Percentiles rank a stretch among this genome's conserved stretches.
Conservation (phyloP, 352 stramenopile species). For the Phytophthora pinifolia region DNA sequence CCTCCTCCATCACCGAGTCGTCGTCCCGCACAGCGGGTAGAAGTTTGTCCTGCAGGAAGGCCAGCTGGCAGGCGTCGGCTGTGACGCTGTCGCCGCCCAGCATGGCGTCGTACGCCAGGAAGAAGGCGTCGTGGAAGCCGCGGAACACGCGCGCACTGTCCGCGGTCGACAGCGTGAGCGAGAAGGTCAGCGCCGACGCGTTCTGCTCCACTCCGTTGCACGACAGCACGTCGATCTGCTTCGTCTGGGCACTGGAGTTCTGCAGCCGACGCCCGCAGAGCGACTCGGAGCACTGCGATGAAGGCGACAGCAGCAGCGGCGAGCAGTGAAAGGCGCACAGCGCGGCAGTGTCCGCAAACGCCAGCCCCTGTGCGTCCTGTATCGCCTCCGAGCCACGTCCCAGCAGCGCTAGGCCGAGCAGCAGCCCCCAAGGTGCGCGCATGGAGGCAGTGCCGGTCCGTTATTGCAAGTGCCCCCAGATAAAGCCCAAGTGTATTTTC, state of each 20-base stretch:
- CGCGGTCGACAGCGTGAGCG: slow-evolving; percentile 43
- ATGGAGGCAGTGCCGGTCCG: slow-evolving; percentile 9
- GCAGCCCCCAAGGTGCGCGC: slow-evolving; percentile 11
- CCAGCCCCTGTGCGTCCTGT: slow-evolving; percentile 43
- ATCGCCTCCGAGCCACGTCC: slow-evolving; percentile 4
- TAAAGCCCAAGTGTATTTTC: too few relatives aligned
- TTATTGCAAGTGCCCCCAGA: neutral
- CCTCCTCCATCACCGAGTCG: slow-evolving; percentile 26
- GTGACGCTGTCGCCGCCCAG: slow-evolving; percentile 54
- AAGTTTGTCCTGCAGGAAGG: slow-evolving; percentile 64
- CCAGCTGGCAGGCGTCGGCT: slow-evolving; percentile 61
- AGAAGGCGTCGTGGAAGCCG: slow-evolving; percentile 64
- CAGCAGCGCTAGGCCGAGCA: neutral
- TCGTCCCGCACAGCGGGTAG: slow-evolving; percentile 40
- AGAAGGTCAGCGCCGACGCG: slow-evolving; percentile 28
- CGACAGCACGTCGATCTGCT: slow-evolving; percentile 38
- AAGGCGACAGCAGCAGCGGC: slow-evolving; percentile 18
- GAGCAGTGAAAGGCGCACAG: slow-evolving; percentile 69
- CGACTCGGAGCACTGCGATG: slow-evolving; percentile 22
- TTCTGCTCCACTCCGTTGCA: slow-evolving; percentile 40
- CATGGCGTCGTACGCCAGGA: slow-evolving; percentile 67
- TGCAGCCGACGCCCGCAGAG: slow-evolving; percentile 16
- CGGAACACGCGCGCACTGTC: slow-evolving; percentile 43
- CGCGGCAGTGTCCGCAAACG: slow-evolving; percentile 41
- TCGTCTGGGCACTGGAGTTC: neutral